Evolutionary conservation across 164 flowering plant species (phyloP), one percentile per base, ranked within the genome.

Genomic region (Magnolia officinalis): DNA sequence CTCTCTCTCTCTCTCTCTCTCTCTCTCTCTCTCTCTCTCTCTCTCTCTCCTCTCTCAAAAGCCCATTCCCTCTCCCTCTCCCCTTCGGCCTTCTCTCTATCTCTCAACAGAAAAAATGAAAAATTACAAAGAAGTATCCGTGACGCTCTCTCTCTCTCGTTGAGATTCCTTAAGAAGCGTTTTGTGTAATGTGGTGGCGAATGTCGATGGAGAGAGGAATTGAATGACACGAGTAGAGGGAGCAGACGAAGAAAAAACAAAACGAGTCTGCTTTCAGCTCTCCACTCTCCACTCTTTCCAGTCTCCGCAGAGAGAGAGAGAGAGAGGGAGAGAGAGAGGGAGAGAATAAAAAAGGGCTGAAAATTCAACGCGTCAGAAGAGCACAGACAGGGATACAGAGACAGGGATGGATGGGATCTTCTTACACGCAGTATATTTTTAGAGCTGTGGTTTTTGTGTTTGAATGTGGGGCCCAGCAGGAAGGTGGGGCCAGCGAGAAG

Each of bases 341-440:
- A 49, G 58, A 49, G 58, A 16, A 4, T 21, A 19, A 20, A 73
- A 18, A 16, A 18, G 65, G 37, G 50, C 18, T 58, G 66, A 26
- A 51, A 24, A 7, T 59, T 72, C 75, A 73, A 73, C 75, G 75
- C 75, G 75, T 61, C 20, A 51, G 26, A 16, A 67, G 16, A 37
- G 45, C 67, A 63, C 24, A 19, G 26, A 66, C 24, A 19, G 50
- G 52, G 59, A 21, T 59, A 55, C 19, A 29, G 65, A 72, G 26
- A 37, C 14, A 9, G 8, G 31, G 50, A 71, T 5, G 73, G 4
- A 31, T 21, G 72, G 16, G 52, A n/a, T 55, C 61, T 55, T 55
- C 61, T 11, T 55, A 11, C 61, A 11, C 11, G 59, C 10, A 8
- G 13, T 14, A 2, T 8, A 8, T 7, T 52, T 52, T 52, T 14